These are phyloP conservation scores for Rhizopus arrhizus DNA, from an alignment of 371 early-diverging fungal genomes.

Conservation along the genomic window DNA sequence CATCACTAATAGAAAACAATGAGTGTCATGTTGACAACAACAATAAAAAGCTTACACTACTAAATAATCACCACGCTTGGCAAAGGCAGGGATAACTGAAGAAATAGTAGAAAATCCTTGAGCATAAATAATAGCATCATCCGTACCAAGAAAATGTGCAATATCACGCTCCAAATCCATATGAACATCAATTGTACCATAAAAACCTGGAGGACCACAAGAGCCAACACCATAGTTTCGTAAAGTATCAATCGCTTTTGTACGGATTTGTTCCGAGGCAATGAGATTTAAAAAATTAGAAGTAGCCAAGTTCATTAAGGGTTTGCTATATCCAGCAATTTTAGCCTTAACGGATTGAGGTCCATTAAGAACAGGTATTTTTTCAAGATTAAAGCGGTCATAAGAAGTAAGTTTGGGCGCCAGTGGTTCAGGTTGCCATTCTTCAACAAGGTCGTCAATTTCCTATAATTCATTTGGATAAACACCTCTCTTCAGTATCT, in stretches of 20 bases:
- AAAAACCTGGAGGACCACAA: constrained; percentile 99
- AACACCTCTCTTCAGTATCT: background rate
- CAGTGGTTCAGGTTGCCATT: constrained; percentile 97
- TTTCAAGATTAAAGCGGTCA: constrained; percentile 79
- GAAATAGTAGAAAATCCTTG: constrained; percentile 96
- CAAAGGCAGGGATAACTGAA: constrained; percentile 97
- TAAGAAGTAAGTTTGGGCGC: constrained; percentile 77
- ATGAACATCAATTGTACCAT: constrained; percentile 98
- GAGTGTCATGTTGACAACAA: background rate
- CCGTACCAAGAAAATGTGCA: constrained; percentile 87
- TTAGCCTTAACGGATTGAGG: constrained; percentile 63
- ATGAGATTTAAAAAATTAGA: constrained; percentile 88
- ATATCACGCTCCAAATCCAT: constrained; percentile 93
- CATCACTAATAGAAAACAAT: constrained; percentile 66
- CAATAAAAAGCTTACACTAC: constrained; percentile 63
- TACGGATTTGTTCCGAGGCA: constrained; percentile 75
- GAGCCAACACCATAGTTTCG: constrained; percentile 98
- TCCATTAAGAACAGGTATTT: constrained; percentile 76
- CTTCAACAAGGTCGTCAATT: constrained; percentile 86
- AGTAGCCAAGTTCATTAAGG: constrained; percentile 82
- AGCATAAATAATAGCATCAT: constrained; percentile 96
- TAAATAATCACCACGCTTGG: constrained; percentile 96
- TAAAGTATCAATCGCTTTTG: constrained; percentile 87
- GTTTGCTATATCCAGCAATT: constrained; percentile 54
- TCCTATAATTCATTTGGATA: constrained; percentile 16